A percentile compares a stretch with the other conserved stretches of the same genome.
Conservation (phyloP, 2,329 filamentous ascomycete species). For the Penicillium sp. region DNA sequence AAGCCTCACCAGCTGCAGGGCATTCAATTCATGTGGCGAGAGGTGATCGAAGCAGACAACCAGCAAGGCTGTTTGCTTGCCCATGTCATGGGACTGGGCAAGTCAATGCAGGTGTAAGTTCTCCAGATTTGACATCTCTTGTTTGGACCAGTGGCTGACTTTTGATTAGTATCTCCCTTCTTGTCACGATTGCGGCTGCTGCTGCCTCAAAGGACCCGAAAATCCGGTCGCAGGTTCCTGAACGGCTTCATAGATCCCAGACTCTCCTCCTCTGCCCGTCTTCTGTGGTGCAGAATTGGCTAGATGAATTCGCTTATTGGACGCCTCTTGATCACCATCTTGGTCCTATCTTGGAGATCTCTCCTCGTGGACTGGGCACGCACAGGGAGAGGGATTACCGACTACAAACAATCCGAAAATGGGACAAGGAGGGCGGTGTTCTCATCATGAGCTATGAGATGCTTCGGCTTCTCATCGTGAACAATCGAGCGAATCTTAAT, state of each 20-base stretch:
- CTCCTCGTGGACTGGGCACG: conserved; percentile 32
- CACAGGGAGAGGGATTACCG: conserved; percentile 38
- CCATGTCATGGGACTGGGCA: conserved; percentile 90
- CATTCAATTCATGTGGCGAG: conserved; percentile 86
- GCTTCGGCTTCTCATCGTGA: conserved; percentile 54
- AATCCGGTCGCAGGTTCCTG: conserved; percentile 68
- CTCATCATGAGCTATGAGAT: conserved; percentile 75
- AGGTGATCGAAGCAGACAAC: conserved; percentile 65
- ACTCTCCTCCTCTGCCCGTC: conserved; percentile 76
- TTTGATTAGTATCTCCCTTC: conserved; percentile 65
- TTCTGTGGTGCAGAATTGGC: conserved; percentile 77
- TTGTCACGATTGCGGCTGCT: conserved; percentile 71
- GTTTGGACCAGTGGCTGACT: conserved; percentile 3
- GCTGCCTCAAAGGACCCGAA: conserved; percentile 59
- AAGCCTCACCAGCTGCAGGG: conserved; percentile 81
- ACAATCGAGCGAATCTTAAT: conserved; percentile 29
- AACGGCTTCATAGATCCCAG: conserved; percentile 61
- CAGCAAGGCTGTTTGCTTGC: conserved; percentile 78
- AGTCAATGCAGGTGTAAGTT: conserved; percentile 79
- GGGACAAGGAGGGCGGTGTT: conserved; percentile 68
- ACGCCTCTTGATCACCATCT: conserved; percentile 55
- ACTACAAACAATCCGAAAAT: conserved; percentile 52
- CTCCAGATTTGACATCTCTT: neutral
- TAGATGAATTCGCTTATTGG: conserved; percentile 75
- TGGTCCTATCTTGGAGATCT: conserved; percentile 60